Evolutionary conservation across 2,329 filamentous ascomycete species (phyloP).

Genomic region (Bipolaris victoriae): DNA sequence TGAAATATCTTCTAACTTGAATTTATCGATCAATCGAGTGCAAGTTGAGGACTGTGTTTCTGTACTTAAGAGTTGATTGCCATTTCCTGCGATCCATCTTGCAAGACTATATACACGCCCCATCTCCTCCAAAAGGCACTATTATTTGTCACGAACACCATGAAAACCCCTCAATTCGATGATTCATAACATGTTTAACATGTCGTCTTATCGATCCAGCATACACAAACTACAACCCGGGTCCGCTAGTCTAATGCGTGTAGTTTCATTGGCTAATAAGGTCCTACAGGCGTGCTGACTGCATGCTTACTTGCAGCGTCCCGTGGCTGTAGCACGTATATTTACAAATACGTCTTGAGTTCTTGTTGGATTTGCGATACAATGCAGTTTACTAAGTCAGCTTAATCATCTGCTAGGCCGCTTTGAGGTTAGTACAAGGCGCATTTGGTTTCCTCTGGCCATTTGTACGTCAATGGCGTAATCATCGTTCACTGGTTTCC

Average conservation of each 20-base stretch:
- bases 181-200: neutral
- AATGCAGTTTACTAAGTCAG: neutral
- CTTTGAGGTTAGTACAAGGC: neutral
- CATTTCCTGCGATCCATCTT: neutral
- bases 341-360: neutral
- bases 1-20: neutral
- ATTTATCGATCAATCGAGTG: neutral
- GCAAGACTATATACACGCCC: neutral
- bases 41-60: neutral
- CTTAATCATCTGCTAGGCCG: conserved; percentile 1
- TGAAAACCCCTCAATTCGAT: neutral
- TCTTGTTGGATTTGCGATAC: neutral
- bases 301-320: conserved; percentile 28
- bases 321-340: neutral
- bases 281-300: conserved; percentile 19
- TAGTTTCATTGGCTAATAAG: conserved; percentile 18
- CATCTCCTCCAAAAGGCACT: neutral
- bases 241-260: conserved; percentile 20
- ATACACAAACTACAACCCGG: neutral
- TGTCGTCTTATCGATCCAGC: neutral
- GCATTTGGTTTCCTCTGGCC: neutral
- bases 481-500: neutral
- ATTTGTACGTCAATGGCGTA: neutral
- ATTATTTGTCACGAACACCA: neutral
- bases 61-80: neutral